These are phyloP conservation scores for Sphagnum tenellum DNA, from an alignment of 225 moss, liverwort and hornwort species.

Conservation along the genomic window DNA sequence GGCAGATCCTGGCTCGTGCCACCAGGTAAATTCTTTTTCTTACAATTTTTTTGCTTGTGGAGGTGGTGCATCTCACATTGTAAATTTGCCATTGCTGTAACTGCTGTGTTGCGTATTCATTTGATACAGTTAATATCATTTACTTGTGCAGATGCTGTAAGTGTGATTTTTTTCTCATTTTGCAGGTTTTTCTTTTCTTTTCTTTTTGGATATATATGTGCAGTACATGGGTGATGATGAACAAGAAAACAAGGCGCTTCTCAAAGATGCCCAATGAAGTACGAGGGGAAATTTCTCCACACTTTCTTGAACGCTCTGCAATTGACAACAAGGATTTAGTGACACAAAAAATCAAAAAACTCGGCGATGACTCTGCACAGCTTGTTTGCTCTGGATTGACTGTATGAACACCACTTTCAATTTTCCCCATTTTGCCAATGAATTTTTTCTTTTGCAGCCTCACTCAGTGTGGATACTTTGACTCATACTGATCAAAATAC, in stretches of 20 bases:
- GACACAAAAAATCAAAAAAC: conserved; percentile 31
- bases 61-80: too few relatives aligned
- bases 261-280: conserved; percentile 27
- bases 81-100: not conserved
- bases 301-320: conserved; percentile 3
- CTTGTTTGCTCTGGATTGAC: conserved; percentile 9
- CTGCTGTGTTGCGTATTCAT: not conserved
- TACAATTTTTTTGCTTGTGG: not conserved
- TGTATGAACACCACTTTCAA: conserved; percentile 8
- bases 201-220: not conserved
- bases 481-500: too few relatives aligned
- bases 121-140: not conserved
- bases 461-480: too few relatives aligned
- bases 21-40: conserved; percentile 12
- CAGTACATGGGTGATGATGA: conserved; percentile 38
- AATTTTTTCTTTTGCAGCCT: too few relatives aligned
- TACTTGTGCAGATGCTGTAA: not conserved
- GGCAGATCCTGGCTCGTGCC: conserved; percentile 17
- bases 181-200: not conserved
- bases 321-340: conserved; percentile 7
- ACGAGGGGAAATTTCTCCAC: conserved; percentile 8
- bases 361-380: conserved; percentile 16
- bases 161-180: not conserved
- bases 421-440: too few relatives aligned
- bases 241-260: conserved; percentile 19